These are phyloP conservation scores for Serendipita sp. DNA, from an alignment of 768 basidiomycete genomes.

Conservation along the genomic window DNA sequence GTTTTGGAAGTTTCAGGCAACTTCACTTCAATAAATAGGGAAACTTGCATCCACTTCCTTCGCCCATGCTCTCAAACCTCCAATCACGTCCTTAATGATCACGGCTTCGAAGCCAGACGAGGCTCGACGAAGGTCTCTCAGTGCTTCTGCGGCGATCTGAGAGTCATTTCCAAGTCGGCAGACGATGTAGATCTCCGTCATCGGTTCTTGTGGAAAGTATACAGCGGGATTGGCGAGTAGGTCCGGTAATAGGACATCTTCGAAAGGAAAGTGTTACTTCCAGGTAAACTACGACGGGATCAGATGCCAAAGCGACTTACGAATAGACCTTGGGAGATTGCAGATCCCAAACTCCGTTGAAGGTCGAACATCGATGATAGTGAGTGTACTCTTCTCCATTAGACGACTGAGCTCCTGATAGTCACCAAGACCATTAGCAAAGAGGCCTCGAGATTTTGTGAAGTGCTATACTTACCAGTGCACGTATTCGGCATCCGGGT, in stretches of 20 bases:
- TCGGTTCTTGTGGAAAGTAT: conserved; percentile 16
- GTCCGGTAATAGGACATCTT: conserved; percentile 59
- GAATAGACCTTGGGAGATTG: conserved; percentile 52
- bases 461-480: conserved; percentile 14
- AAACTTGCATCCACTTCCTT: conserved; percentile 55
- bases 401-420: neutral
- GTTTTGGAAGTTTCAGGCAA: too few species aligned
- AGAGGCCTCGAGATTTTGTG: neutral
- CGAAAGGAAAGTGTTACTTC: neutral
- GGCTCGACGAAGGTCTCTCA: conserved; percentile 25
- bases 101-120: conserved; percentile 14
- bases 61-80: conserved; percentile 73
- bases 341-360: conserved; percentile 75
- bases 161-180: conserved; percentile 92
- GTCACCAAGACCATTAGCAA: too few species aligned
- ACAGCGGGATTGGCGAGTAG: conserved; percentile 35
- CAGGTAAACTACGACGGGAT: too few species aligned
- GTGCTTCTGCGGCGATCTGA: conserved; percentile 64
- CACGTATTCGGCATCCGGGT: conserved; percentile 29
- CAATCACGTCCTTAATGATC: conserved; percentile 51
- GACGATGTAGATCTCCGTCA: conserved; percentile 29
- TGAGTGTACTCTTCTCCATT: neutral
- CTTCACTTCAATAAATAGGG: conserved; percentile 49
- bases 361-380: conserved; percentile 67
- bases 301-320: conserved; percentile 27